Evolutionary conservation across 2,329 filamentous ascomycete genomes (phyloP).

Genomic region (Daldinia eschscholtzii): DNA sequence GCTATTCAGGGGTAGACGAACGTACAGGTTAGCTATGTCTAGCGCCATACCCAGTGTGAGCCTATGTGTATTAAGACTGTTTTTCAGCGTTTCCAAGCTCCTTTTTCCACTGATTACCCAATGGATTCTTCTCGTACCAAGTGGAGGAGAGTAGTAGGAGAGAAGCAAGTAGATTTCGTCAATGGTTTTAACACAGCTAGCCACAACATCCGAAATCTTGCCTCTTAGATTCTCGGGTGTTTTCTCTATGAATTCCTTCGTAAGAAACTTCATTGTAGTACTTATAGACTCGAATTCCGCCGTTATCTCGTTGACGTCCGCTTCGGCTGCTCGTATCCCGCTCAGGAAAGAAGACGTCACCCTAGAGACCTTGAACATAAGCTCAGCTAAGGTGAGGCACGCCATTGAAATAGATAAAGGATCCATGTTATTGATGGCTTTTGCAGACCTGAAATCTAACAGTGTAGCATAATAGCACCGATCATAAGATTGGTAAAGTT

Average conservation of each 20-base stretch:
- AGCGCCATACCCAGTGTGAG: slow-evolving; percentile 5
- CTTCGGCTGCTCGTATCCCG: slow-evolving; percentile 9
- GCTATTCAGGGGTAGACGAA: not conserved
- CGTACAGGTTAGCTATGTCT: slow-evolving; percentile 7
- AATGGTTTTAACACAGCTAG: not conserved
- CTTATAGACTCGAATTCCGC: slow-evolving; percentile 6
- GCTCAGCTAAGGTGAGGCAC: slow-evolving; percentile 3
- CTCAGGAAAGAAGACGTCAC: not conserved
- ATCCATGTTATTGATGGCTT: slow-evolving; percentile 1
- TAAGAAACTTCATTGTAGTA: not conserved
- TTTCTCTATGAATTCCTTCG: slow-evolving; percentile 2
- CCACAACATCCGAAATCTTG: slow-evolving; percentile 2
- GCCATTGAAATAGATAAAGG: slow-evolving; percentile 21
- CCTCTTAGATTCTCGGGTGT: not conserved
- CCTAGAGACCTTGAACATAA: slow-evolving; percentile 2
- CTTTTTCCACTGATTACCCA: slow-evolving; percentile 3
- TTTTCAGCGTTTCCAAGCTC: slow-evolving; percentile 6
- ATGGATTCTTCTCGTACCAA: not conserved
- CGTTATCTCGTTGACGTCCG: slow-evolving; percentile 2
- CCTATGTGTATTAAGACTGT: slow-evolving; percentile 12
- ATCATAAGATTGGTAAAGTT: not conserved
- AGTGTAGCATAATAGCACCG: not conserved
- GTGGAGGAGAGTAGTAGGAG: not conserved
- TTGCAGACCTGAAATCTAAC: not conserved
- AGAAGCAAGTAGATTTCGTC: slow-evolving; percentile 4